Evolutionary conservation across 192 early-diverging fungal genomes (phyloP), one percentile per base, ranked within the genome.

Genomic region (Coemansia sp.): DNA sequence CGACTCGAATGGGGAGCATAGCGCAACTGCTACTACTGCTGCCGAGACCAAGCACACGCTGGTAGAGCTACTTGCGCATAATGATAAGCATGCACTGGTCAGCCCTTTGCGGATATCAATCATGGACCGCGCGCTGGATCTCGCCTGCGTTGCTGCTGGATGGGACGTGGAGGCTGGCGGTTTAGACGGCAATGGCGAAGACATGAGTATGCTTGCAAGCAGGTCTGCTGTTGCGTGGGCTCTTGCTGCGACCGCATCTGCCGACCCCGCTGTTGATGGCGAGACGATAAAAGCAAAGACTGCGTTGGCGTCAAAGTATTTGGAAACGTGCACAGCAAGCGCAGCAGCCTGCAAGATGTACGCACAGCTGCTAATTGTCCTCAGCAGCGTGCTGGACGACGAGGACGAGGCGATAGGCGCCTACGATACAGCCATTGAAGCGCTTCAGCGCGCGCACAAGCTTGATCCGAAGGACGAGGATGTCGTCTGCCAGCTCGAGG

Each of bases 201-300:
- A 54, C 33, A 35, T 48, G 25, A 59, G 53, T 29, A 35, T 56
- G 34, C 43, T 48, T 20, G 69, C 65, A 2, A 61, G 62, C 20
- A 81, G 82, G 38, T 71, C 76, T 22, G 46, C 85, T 8, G 83
- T 87, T 36, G 83, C 84, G 56, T 84, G 85, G 81, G 85, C 89
- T 7, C 69, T 88, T 48, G 84, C 85, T 2, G 73, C 74, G 2
- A 65, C 80, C 17, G 48, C 48, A 11, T 50, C 48, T 9, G 79
- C 81, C 0, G 83, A 79, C 38, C 62, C 70, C 9, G 63, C 79
- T 22, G 81, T 76, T 0, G 67, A 80, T 20, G 76, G 82, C 9
- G 73, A 79, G 35, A 38, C 22, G 63, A 83, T 73, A 58, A 82
- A 67, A 67, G 60, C 23, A 32, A 70, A 61, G 55, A 62, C 66